Base-by-base conservation (phyloP, 2,329 filamentous ascomycete species). In the Tolypocladium ovalisporum region DNA sequence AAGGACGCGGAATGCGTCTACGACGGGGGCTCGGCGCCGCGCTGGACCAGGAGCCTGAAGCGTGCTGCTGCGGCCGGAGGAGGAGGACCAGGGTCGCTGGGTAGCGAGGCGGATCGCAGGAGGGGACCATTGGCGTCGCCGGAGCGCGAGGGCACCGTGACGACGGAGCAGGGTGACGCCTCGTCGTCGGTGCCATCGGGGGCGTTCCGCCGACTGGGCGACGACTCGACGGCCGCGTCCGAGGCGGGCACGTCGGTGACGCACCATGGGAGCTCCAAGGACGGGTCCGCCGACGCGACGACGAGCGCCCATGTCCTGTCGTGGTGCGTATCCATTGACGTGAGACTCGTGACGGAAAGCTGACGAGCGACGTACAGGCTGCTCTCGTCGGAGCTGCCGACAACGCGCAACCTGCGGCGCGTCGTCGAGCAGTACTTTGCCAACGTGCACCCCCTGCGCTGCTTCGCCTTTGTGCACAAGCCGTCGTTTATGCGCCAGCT, bases 391-490 rank as follows among this genome's bases (percentile, higher is more conserved):
- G 68, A 64, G 13, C 67, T 73, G 6, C 71, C 71, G 13, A 63
- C 67, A 12, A 56, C 60, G n/a, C 67, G 68, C 55, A 70, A 71
- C 49, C 65, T 73, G 27, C 71, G 71, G 17, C 66, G 66, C 0
- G 66, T 72, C 4, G 68, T 73, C 29, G 71, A 73, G 52, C 71
- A 71, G 58, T 73, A 73, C 57, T 73, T 73, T 60, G 63, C 69
- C 58, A 73, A 73, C 35, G 63, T 73, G 5, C 78, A 73, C 54
- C 70, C 71, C n/a, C 66, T 73, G 5, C 68, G 71, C 24, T 73
- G 71, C 59, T 73, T 73, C 56, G 70, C 71, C 19, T 73, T 73
- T 65, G 70, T 73, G 22, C 71, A 73, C 55, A 71, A 73, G 54
- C 71, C 71, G 4, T 72, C 71, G 1, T 73, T 73, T 54, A 70